These are phyloP conservation scores for Hygrophoropsis aurantiaca DNA, from an alignment of 768 basidiomycete species.

Conservation along the genomic window DNA sequence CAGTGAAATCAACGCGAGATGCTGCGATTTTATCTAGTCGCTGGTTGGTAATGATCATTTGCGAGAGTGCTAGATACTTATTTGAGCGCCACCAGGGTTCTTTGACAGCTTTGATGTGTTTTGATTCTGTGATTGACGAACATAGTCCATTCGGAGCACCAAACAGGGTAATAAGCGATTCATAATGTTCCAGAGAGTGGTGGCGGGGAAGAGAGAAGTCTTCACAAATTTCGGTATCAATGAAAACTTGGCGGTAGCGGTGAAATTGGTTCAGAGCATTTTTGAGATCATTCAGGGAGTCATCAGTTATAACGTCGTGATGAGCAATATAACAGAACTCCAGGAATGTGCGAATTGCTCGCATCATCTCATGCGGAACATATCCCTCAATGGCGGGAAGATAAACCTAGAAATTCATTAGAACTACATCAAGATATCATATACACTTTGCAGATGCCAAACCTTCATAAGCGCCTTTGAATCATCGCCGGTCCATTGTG, in stretches of 20 bases:
- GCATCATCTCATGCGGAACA: slow-evolving; percentile 28
- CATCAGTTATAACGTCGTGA: slow-evolving; percentile 3
- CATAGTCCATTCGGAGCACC: slow-evolving; percentile 20
- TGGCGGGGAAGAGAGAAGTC: slow-evolving; percentile 23
- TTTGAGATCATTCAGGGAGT: slow-evolving; percentile 1
- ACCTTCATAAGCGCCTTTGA: slow-evolving; percentile 33
- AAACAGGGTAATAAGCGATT: slow-evolving; percentile 14
- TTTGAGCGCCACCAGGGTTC: slow-evolving; percentile 28
- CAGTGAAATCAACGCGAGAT: slow-evolving; percentile 4
- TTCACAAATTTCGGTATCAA: slow-evolving; percentile 1
- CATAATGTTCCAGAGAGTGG: slow-evolving; percentile 25
- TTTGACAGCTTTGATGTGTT: slow-evolving; percentile 35
- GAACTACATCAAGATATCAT: background rate
- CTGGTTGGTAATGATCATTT: slow-evolving; percentile 30
- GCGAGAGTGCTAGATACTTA: slow-evolving; percentile 15
- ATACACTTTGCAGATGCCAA: background rate
- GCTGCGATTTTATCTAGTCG: slow-evolving; percentile 28
- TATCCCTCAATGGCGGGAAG: slow-evolving; percentile 29
- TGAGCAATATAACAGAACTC: slow-evolving; percentile 29
- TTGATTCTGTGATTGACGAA: slow-evolving; percentile 19
- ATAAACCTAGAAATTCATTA: slow-evolving; percentile 22
- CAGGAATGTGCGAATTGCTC: slow-evolving; percentile 20
- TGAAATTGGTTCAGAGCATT: slow-evolving; percentile 11
- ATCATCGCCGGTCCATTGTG: slow-evolving; percentile 38
- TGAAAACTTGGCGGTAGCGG: slow-evolving; percentile 9